phyloP scores from a whole-genome alignment of 202 grass and related monocot species.

The Carex sylvatica region DNA sequence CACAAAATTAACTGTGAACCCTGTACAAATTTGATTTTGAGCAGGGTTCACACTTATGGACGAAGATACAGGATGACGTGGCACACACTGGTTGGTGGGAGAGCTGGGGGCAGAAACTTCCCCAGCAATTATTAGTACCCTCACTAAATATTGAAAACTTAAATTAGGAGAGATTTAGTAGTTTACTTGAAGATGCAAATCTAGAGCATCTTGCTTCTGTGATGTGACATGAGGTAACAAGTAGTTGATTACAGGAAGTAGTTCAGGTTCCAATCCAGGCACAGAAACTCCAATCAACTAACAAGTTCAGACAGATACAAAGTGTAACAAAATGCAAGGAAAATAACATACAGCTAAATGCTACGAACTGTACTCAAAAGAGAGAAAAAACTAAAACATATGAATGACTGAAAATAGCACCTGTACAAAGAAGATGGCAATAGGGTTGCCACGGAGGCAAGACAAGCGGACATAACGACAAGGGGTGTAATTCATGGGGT shows the following conservation, averaged over 20 bases:
- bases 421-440: constrained; percentile 93
- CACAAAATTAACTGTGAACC: not conserved
- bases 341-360: not conserved
- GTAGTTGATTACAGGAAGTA: constrained; percentile 76
- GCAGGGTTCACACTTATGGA: not conserved
- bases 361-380: not conserved
- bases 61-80: not conserved
- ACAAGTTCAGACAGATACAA: constrained; percentile 17
- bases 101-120: not conserved
- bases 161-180: not conserved
- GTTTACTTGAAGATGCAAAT: constrained; percentile 87
- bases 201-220: constrained; percentile 68
- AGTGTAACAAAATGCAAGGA: constrained; percentile 14
- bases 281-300: constrained; percentile 83
- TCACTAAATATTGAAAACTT: not conserved
- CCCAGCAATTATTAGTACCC: not conserved
- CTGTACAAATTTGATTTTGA: not conserved
- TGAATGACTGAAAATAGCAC: constrained; percentile 9
- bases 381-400: not conserved
- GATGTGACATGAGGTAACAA: constrained; percentile 70
- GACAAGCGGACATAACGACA: constrained; percentile 91
- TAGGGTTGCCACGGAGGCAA: constrained; percentile 82
- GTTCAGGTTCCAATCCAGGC: constrained; percentile 83
- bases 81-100: not conserved
- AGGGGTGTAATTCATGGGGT: constrained; percentile 65